Percentiles rank a stretch among this genome's conserved stretches.
These are phyloP conservation scores for Skeletonema tropicum DNA, from an alignment of 108 stramenopile species.

Conservation along the genomic window DNA sequence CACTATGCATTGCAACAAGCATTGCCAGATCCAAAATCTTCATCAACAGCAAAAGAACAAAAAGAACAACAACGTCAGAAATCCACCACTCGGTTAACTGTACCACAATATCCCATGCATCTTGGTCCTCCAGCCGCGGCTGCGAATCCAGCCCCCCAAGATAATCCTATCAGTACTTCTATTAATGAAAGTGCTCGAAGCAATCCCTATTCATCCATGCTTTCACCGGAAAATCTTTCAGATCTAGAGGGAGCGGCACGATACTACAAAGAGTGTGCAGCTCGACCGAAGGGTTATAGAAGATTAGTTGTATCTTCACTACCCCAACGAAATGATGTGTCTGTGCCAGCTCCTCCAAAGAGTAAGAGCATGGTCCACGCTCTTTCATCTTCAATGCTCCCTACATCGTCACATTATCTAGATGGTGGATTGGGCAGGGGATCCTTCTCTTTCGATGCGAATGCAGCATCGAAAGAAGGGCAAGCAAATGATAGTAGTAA, in stretches of 20 bases:
- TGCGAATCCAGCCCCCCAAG: neutral
- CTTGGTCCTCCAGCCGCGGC: neutral
- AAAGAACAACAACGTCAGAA: neutral
- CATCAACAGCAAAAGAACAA: neutral
- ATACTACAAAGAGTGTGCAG: slow-evolving; percentile 39
- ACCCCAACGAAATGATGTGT: slow-evolving; percentile 9
- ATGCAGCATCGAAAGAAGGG: neutral
- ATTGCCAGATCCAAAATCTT: neutral
- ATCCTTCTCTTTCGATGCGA: neutral
- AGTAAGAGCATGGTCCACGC: neutral
- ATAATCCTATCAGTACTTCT: neutral
- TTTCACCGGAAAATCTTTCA: neutral
- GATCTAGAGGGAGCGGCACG: slow-evolving; percentile 29
- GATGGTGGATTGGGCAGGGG: neutral
- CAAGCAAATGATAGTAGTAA: neutral
- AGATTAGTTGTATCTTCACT: slow-evolving; percentile 38
- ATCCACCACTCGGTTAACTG: neutral
- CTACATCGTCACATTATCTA: neutral
- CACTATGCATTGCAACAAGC: slow-evolving; percentile 35
- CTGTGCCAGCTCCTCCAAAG: slow-evolving; percentile 14
- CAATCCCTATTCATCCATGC: slow-evolving; percentile 4
- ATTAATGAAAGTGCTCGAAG: neutral
- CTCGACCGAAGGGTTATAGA: slow-evolving; percentile 48
- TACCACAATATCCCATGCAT: neutral
- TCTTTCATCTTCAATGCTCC: neutral